Base-by-base conservation (phyloP, 306 rosid genomes). In the Arachis hypogaea region DNA sequence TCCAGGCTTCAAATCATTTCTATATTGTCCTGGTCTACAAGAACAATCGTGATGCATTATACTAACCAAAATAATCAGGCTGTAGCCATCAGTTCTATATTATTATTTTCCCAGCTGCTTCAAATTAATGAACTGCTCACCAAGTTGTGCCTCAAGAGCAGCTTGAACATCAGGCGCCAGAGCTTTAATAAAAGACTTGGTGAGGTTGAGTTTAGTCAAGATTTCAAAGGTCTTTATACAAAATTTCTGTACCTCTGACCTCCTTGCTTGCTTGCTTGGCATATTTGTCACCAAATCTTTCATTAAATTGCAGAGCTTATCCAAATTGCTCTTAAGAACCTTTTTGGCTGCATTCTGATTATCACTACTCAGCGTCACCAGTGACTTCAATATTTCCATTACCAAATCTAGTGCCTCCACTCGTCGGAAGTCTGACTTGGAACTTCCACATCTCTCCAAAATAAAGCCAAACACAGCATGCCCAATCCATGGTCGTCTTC, bases 401-500 rank as follows among this genome's bases (percentile, higher is more conserved):
- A 92, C 62, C 83, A 95, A 76, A 59, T 92, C 95, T 11, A 95
- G 90, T 9, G 92, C 92, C 82, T 95, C 94, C 7, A 92, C 87
- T 51, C 93, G 82, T 38, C 99, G 85, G 30, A 86, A 94, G 36
- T 94, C 93, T 12, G 90, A 94, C 83, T 82, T 88, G 29, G 95
- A 78, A 43, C 72, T 80, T 58, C 85, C 83, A 80, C 96, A 85
- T 79, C 87, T 91, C 81, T 86, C 90, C 77, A 91, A 70, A 44
- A 89, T 81, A 63, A 87, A 85, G 57, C 89, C 85, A 65, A 89
- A 80, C 12, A 92, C 29, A 74, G 82, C 76, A 67, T 80, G 95
- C 59, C 95, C 97, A 75, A 94, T 78, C 96, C 97, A 89, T 16
- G 95, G 88, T 55, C 95, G 73, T 66, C 99, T 82, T 58, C 83